Percentiles rank a stretch among this genome's conserved stretches.
Conservation (phyloP, 805 yeast genomes). For the Wickerhamiella vanderwaltii region DNA sequence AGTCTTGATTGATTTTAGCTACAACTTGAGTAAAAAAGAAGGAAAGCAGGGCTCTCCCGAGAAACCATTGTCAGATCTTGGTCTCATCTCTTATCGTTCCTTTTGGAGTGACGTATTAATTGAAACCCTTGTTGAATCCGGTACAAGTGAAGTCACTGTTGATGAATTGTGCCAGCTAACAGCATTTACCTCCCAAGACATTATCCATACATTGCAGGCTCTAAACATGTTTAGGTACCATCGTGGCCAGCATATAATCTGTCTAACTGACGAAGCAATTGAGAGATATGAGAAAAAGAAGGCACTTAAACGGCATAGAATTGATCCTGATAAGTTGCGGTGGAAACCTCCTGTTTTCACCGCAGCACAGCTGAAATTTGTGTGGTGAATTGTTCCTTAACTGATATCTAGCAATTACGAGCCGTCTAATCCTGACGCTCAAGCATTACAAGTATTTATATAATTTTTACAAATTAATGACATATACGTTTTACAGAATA, state of each 20-base stretch:
- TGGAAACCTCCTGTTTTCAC: constrained; percentile 96
- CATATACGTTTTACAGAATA: no score
- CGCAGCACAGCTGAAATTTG: constrained; percentile 89
- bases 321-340: constrained; percentile 56
- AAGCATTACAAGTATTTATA: no score
- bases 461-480: no score
- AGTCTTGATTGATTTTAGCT: constrained; percentile 81
- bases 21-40: constrained; percentile 78
- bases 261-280: constrained; percentile 70
- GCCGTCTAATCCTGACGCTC: no score
- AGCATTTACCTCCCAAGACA: constrained; percentile 93
- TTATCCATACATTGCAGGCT: constrained; percentile 84
- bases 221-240: constrained; percentile 80
- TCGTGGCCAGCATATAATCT: constrained; percentile 88
- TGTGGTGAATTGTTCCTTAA: constrained; percentile 46
- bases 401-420: no score
- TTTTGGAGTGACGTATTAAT: constrained; percentile 91
- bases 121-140: constrained; percentile 53
- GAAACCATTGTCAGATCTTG: constrained; percentile 91
- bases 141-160: constrained; percentile 51
- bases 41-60: constrained; percentile 93
- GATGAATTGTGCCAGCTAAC: constrained; percentile 82
- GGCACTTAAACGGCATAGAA: constrained; percentile 60
- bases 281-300: constrained; percentile 59
- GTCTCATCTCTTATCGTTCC: constrained; percentile 84